Base-by-base conservation (phyloP, 345 rosid species). In the Nasturtium officinale region DNA sequence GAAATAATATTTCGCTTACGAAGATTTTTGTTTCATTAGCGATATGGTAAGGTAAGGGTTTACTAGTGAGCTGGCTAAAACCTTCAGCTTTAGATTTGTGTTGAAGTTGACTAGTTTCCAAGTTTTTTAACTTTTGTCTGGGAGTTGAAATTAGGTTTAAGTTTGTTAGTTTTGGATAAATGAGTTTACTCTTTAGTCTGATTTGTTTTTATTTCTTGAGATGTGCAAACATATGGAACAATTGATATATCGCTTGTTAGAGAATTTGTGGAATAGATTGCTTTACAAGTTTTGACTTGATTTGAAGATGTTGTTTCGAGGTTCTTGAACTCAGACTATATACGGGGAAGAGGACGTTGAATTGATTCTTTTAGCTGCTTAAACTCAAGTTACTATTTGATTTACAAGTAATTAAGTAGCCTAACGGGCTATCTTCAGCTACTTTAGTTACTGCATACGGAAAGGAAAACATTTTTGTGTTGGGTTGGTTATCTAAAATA, bases 21-120 rank as follows among this genome's bases (percentile, higher is more conserved):
- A n/a, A n/a, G n/a, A n/a, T n/a, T n/a, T n/a, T n/a, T n/a, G n/a
- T n/a, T n/a, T n/a, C n/a, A n/a, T n/a, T n/a, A n/a, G n/a, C n/a
- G n/a, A n/a, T n/a, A n/a, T n/a, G n/a, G n/a, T n/a, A 58, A 0
- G 37, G 8, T 10, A 21, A 60, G 29, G 20, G 33, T 47, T 57
- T 56, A n/a, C n/a, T n/a, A 25, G 37, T 32, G 37, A 64, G 3
- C 29, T 33, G 48, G 21, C 38, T 45, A 16, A 65, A 74, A 7
- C 26, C 53, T n/a, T 20, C 0, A 50, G 55, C 73, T 57, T 54
- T 28, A 16, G 4, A 21, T 40, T 63, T 53, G 26, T 13, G 37
- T 56, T 45, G 53, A 38, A 58, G 61, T 20, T 67, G 28, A 64
- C 57, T 18, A 42, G 12, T 72, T 59, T 62, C 35, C 17, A 20